A percentile compares a stretch with the other conserved stretches of the same genome.
These are phyloP conservation scores for Gaeumannomyces tritici DNA, from an alignment of 2,329 filamentous ascomycete genomes.

Conservation along the genomic window DNA sequence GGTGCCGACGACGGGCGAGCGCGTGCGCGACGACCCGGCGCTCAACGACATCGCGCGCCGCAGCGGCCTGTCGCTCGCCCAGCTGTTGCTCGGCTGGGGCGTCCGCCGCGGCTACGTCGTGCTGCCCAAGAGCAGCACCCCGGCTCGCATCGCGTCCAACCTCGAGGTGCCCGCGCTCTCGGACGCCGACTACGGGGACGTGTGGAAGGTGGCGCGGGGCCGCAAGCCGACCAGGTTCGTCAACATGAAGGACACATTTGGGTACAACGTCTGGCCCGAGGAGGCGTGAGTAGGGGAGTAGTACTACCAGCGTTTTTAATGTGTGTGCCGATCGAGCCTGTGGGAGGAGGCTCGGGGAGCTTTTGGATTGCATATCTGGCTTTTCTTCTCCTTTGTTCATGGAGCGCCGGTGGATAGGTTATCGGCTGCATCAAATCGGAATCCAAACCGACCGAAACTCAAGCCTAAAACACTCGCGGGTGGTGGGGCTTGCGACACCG, in stretches of 20 bases:
- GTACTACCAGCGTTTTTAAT: too few species aligned
- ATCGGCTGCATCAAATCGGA: too few species aligned
- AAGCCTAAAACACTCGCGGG: too few species aligned
- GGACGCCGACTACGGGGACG: slow-evolving; percentile 43
- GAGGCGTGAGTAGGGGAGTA: too few species aligned
- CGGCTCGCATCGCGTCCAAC: slow-evolving; percentile 58
- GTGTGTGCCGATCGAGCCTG: too few species aligned
- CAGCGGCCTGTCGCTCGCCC: slow-evolving; percentile 47
- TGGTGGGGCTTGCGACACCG: too few species aligned
- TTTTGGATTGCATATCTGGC: too few species aligned
- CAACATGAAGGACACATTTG: slow-evolving; percentile 76
- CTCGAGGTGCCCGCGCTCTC: slow-evolving; percentile 19
- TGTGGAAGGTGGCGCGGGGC: slow-evolving; percentile 55
- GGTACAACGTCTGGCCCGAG: slow-evolving; percentile 61
- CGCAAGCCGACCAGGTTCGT: slow-evolving; percentile 59
- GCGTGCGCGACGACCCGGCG: slow-evolving; percentile 36
- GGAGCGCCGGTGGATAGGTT: too few species aligned
- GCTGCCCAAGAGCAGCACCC: slow-evolving; percentile 61
- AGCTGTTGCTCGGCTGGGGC: slow-evolving; percentile 57
- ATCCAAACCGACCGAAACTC: too few species aligned
- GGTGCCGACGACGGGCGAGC: slow-evolving; percentile 43
- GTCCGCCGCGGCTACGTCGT: slow-evolving; percentile 57
- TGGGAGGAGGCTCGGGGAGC: too few species aligned
- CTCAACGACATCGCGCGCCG: slow-evolving; percentile 49
- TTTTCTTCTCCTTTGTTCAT: too few species aligned